phyloP scores from a whole-genome alignment of 306 rosid genomes.

The Cajanus cajan region DNA sequence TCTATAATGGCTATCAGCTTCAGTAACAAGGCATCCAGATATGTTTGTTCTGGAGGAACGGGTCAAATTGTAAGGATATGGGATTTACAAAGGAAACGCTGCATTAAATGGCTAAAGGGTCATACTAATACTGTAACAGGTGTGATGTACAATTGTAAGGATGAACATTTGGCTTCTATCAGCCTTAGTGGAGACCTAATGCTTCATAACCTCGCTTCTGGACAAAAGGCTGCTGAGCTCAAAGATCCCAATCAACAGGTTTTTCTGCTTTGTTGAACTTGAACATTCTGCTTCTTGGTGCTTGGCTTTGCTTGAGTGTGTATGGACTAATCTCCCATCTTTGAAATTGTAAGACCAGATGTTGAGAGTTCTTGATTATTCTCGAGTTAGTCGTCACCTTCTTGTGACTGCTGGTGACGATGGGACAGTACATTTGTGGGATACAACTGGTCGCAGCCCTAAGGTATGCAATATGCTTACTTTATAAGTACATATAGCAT shows the following conservation, averaged over 20 bases:
- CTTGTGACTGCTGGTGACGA: conserved; percentile 97
- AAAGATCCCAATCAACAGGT: conserved; percentile 97
- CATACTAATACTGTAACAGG: conserved; percentile 85
- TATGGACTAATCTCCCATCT: conserved; percentile 50
- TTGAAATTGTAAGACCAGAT: conserved; percentile 92
- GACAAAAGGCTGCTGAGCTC: conserved; percentile 91
- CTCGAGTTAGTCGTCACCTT: conserved; percentile 90
- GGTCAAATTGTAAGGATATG: conserved; percentile 96
- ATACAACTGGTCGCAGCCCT: conserved; percentile 91
- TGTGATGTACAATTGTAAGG: conserved; percentile 92
- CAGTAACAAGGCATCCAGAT: conserved; percentile 94
- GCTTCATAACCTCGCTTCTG: conserved; percentile 95
- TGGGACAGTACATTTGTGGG: conserved; percentile 96
- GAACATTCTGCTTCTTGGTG: conserved; percentile 24
- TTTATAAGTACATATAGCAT: neutral
- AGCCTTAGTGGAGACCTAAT: conserved; percentile 92
- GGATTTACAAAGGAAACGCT: conserved; percentile 95
- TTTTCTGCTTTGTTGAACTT: conserved; percentile 40
- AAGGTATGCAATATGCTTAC: conserved; percentile 55
- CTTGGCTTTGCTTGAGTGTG: conserved; percentile 35
- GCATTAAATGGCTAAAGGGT: conserved; percentile 93
- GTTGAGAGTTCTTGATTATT: conserved; percentile 95
- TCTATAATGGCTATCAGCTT: conserved; percentile 81
- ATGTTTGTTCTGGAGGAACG: conserved; percentile 92
- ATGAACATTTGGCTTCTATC: conserved; percentile 96